A percentile compares a stretch with the other conserved stretches of the same genome.
phyloP scores from a whole-genome alignment of 2,329 filamentous ascomycete species.

The Tolypocladium album region DNA sequence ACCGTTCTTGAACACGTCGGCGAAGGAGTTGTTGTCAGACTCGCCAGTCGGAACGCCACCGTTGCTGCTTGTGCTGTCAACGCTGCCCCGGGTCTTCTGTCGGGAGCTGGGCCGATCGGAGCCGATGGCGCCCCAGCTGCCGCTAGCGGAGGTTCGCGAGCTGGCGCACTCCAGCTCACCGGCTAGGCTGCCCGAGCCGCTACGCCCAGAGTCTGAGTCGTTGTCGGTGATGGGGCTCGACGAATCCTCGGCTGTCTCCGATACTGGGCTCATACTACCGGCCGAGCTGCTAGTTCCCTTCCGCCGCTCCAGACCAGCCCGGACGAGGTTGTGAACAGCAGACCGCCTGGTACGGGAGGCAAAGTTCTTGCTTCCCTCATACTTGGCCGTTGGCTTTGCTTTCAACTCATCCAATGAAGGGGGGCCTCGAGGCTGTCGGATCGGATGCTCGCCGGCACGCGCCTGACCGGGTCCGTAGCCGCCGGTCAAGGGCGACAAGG shows the following conservation, averaged over 20 bases:
- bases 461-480: slow-evolving; percentile 88
- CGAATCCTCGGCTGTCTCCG: slow-evolving; percentile 60
- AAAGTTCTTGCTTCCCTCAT: slow-evolving; percentile 97
- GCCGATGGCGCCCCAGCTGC: slow-evolving; percentile 67
- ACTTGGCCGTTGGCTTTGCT: slow-evolving; percentile 79
- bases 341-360: slow-evolving; percentile 83
- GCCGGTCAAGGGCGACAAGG: slow-evolving; percentile 69
- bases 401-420: slow-evolving; percentile 85
- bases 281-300: slow-evolving; percentile 58
- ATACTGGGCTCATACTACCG: slow-evolving; percentile 81
- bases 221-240: slow-evolving; percentile 65
- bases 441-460: slow-evolving; percentile 87
- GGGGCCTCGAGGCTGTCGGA: slow-evolving; percentile 86
- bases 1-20: slow-evolving; percentile 54
- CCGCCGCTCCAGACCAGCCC: slow-evolving; percentile 80
- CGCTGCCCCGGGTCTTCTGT: slow-evolving; percentile 53
- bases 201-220: slow-evolving; percentile 59
- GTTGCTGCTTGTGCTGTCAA: slow-evolving; percentile 52
- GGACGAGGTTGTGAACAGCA: slow-evolving; percentile 83
- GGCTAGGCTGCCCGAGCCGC: slow-evolving; percentile 70
- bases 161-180: slow-evolving; percentile 62
- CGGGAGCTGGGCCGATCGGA: slow-evolving; percentile 69
- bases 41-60: slow-evolving; percentile 31
- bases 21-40: slow-evolving; percentile 49
- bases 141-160: slow-evolving; percentile 67